Evolutionary conservation across 148 eudicot genomes (phyloP).

Genomic region (Heliamphora exappendiculata): DNA sequence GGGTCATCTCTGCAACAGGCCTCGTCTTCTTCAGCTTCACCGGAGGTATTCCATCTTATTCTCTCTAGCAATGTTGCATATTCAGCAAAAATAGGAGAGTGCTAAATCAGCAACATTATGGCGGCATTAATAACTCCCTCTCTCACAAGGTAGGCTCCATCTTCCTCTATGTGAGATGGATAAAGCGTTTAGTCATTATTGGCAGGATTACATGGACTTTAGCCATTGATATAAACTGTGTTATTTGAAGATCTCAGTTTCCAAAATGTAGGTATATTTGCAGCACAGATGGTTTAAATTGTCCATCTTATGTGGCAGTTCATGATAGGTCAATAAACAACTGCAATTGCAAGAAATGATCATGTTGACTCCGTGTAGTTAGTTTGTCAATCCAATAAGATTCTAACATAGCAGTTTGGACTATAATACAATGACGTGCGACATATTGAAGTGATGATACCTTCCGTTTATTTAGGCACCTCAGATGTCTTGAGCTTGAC

Average conservation of each 20-base stretch:
- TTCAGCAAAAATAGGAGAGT: neutral
- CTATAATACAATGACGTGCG: neutral
- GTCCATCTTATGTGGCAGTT: no score
- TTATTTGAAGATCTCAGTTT: neutral
- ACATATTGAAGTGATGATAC: neutral
- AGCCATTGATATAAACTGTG: neutral
- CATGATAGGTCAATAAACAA: no score
- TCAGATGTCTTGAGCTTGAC: neutral
- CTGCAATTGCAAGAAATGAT: neutral
- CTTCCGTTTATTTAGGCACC: neutral
- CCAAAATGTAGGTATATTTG: no score
- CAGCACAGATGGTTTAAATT: no score
- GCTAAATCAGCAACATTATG: neutral
- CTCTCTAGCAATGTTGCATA: neutral
- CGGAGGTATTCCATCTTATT: conserved; percentile 21
- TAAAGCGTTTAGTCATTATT: neutral
- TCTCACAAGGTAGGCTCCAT: neutral
- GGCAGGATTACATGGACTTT: neutral
- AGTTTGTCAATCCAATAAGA: neutral
- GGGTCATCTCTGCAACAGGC: conserved; percentile 17
- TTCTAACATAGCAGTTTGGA: neutral
- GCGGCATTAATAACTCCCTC: neutral
- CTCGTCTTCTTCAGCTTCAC: conserved; percentile 23
- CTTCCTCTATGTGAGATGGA: neutral
- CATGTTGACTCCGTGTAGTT: neutral